Conservation (phyloP, 768 basidiomycete genomes). For the Kwoniella dejecticola region DNA sequence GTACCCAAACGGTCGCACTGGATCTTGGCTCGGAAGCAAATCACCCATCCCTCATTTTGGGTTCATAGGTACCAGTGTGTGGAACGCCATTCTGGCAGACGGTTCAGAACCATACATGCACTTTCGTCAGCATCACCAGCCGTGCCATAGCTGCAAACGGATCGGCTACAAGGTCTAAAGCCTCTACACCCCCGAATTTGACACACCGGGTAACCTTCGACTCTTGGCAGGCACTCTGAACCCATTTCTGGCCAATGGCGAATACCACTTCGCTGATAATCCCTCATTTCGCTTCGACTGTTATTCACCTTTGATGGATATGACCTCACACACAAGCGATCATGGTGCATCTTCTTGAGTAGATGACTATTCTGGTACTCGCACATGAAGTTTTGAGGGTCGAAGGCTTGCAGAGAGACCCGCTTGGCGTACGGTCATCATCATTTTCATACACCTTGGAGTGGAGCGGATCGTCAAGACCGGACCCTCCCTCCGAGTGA, state of each 20-base stretch:
- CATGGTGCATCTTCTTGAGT: not conserved
- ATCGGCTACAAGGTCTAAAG: not conserved
- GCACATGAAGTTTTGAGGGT: not conserved
- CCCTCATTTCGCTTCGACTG: too few relatives aligned
- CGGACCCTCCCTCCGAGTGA: too few relatives aligned
- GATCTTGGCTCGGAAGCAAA: not conserved
- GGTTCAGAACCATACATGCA: too few relatives aligned
- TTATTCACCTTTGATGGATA: not conserved
- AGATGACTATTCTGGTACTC: not conserved
- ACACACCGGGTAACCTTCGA: slow-evolving; percentile 5
- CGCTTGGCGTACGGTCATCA: slow-evolving; percentile 21
- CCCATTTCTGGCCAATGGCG: not conserved
- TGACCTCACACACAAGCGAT: not conserved
- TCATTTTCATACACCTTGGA: not conserved
- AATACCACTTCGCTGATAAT: too few relatives aligned
- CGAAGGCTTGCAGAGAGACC: not conserved
- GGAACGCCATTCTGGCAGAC: too few relatives aligned
- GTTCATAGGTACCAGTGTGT: too few relatives aligned
- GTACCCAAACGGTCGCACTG: slow-evolving; percentile 9
- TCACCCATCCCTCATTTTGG: not conserved
- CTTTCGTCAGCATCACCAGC: too few relatives aligned
- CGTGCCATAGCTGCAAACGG: not conserved
- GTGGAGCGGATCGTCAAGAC: too few relatives aligned
- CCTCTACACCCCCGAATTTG: not conserved
- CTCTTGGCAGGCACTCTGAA: slow-evolving; percentile 9